Evolutionary conservation across 768 basidiomycete species (phyloP).

Genomic region (Bullera alba): DNA sequence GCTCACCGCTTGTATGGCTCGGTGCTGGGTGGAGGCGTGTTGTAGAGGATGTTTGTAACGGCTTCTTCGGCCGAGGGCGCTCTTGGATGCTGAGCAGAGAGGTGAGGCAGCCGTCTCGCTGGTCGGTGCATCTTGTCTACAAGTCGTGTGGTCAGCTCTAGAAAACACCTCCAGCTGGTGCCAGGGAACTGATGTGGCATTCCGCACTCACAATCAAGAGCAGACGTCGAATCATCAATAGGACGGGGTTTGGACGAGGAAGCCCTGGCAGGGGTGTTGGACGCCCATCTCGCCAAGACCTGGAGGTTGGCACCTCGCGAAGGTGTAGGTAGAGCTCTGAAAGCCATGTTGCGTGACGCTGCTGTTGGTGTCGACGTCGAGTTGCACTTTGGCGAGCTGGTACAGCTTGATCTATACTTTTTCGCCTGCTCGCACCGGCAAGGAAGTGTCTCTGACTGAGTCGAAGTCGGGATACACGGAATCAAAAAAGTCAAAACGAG

Average conservation of each 20-base stretch:
- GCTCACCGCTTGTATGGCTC: constrained; percentile 61
- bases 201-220: constrained; percentile 63
- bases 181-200: neutral
- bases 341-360: neutral
- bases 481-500: no score
- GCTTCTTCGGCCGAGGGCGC: constrained; percentile 85
- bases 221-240: constrained; percentile 89
- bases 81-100: constrained; percentile 71
- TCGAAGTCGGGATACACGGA: no score
- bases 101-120: constrained; percentile 21
- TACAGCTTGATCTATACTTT: no score
- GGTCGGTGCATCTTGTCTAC: constrained; percentile 42
- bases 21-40: constrained; percentile 82
- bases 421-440: no score
- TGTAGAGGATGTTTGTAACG: constrained; percentile 94
- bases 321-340: neutral
- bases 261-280: constrained; percentile 8
- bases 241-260: constrained; percentile 24
- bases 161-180: neutral
- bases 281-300: constrained; percentile 13
- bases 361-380: neutral
- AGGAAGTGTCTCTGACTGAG: no score
- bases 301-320: neutral
- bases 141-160: neutral
- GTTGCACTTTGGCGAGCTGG: neutral